A percentile compares a stretch with the other conserved stretches of the same genome.
Conservation (phyloP, 305 asterid species). For the Euphrasia arctica region DNA sequence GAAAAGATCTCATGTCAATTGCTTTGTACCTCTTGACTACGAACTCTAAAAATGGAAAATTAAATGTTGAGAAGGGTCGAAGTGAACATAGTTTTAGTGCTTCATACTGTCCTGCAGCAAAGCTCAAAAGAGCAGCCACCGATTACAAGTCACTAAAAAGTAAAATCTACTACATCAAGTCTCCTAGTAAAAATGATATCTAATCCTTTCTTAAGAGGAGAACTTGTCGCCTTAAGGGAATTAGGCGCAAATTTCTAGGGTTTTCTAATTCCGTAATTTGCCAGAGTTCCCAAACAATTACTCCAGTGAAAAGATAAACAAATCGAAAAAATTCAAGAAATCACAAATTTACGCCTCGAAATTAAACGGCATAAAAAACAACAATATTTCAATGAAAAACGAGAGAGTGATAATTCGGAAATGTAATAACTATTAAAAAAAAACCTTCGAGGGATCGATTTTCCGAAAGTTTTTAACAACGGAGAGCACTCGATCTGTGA, state of each 20-base stretch:
- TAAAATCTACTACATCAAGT: neutral
- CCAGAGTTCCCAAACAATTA: neutral
- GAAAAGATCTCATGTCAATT: neutral
- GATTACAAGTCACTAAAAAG: neutral
- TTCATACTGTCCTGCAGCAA: neutral
- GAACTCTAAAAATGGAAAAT: neutral
- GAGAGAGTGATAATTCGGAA: neutral
- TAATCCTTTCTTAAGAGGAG: neutral
- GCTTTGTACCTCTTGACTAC: neutral
- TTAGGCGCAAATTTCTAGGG: neutral
- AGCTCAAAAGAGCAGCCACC: neutral
- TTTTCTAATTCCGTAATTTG: neutral
- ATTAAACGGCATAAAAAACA: neutral
- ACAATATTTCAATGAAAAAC: neutral
- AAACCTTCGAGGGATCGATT: conserved; percentile 68
- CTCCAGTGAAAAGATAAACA: neutral
- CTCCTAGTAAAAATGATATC: neutral
- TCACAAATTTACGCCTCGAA: neutral
- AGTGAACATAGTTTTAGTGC: neutral
- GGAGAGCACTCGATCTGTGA: conserved; percentile 58
- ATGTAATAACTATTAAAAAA: neutral
- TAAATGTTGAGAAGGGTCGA: neutral
- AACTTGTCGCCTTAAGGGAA: neutral
- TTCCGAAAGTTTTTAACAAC: conserved; percentile 65
- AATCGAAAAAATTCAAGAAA: neutral